phyloP scores from a whole-genome alignment of 2,329 filamentous ascomycete species.

The Drechslerella stenobrocha region DNA sequence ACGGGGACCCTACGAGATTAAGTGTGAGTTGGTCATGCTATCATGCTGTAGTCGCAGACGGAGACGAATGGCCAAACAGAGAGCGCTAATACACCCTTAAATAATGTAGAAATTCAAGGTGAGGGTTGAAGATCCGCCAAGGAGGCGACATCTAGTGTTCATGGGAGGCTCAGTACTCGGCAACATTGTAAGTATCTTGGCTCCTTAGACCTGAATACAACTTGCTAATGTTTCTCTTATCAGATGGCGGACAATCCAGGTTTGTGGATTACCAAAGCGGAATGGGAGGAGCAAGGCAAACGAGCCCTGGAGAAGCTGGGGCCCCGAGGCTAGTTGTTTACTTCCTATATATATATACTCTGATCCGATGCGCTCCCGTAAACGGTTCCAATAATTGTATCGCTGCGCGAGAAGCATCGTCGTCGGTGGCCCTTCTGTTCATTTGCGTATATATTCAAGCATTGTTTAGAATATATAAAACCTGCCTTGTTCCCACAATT shows the following conservation, averaged over 20 bases:
- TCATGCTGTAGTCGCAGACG: not conserved
- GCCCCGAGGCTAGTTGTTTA: slow-evolving; percentile 62
- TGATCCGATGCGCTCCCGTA: not conserved
- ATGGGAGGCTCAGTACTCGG: slow-evolving; percentile 92
- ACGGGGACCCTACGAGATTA: slow-evolving; percentile 87
- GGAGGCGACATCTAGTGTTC: slow-evolving; percentile 99
- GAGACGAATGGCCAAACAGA: slow-evolving; percentile 12
- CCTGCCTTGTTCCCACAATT: no score
- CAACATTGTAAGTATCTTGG: slow-evolving; percentile 70
- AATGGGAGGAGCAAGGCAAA: slow-evolving; percentile 92
- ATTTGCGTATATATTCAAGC: no score
- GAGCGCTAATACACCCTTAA: not conserved
- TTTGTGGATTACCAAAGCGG: slow-evolving; percentile 97
- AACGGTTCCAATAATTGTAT: not conserved
- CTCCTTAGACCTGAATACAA: not conserved
- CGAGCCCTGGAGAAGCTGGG: slow-evolving; percentile 88
- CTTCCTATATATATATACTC: not conserved
- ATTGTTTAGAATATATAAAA: no score
- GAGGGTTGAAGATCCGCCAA: slow-evolving; percentile 93
- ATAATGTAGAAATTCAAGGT: slow-evolving; percentile 88
- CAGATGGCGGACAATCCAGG: slow-evolving; percentile 97
- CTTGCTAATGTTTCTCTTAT: slow-evolving; percentile 1
- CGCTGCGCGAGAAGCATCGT: no score
- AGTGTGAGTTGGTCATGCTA: slow-evolving; percentile 59
- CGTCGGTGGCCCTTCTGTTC: no score